A percentile compares a stretch with the other conserved stretches of the same genome.
phyloP scores from a whole-genome alignment of 129 eudicot genomes.

The Artemisia tridentata region DNA sequence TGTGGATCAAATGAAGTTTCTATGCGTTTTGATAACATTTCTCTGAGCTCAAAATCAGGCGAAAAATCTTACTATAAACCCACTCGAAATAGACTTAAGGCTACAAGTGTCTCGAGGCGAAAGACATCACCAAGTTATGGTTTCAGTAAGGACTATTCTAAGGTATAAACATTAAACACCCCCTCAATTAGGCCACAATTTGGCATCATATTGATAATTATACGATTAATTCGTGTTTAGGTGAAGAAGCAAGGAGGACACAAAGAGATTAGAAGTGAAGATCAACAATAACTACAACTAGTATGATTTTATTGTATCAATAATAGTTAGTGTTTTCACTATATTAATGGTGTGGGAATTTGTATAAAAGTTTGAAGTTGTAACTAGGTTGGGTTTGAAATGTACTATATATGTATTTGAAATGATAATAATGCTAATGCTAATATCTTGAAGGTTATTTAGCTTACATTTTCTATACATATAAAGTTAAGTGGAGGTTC shows the following conservation, averaged over 20 bases:
- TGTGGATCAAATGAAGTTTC: slow-evolving; percentile 79
- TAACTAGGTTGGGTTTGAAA: slow-evolving; percentile 18
- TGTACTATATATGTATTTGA: no score
- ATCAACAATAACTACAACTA: slow-evolving; percentile 20
- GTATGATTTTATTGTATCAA: background rate
- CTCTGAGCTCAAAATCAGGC: slow-evolving; percentile 29
- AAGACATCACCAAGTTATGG: slow-evolving; percentile 40
- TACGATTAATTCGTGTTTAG: slow-evolving; percentile 3
- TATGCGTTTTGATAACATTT: slow-evolving; percentile 32
- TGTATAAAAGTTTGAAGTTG: slow-evolving; percentile 12
- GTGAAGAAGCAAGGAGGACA: slow-evolving; percentile 27
- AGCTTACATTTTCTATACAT: no score
- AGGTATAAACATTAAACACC: slow-evolving; percentile 23
- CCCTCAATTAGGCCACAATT: background rate
- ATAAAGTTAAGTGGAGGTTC: no score
- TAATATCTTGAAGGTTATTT: no score
- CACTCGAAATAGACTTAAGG: slow-evolving; percentile 35
- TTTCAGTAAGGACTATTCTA: slow-evolving; percentile 37
- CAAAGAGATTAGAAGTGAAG: slow-evolving; percentile 25
- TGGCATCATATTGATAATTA: background rate
- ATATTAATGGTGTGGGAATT: slow-evolving; percentile 18
- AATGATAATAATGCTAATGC: no score
- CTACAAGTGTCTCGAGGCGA: slow-evolving; percentile 42
- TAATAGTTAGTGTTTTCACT: slow-evolving; percentile 6
- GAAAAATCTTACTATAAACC: slow-evolving; percentile 35